Percentiles rank a stretch among this genome's conserved stretches.
phyloP scores from a whole-genome alignment of 306 rosid genomes.

The Crotalaria pallida region DNA sequence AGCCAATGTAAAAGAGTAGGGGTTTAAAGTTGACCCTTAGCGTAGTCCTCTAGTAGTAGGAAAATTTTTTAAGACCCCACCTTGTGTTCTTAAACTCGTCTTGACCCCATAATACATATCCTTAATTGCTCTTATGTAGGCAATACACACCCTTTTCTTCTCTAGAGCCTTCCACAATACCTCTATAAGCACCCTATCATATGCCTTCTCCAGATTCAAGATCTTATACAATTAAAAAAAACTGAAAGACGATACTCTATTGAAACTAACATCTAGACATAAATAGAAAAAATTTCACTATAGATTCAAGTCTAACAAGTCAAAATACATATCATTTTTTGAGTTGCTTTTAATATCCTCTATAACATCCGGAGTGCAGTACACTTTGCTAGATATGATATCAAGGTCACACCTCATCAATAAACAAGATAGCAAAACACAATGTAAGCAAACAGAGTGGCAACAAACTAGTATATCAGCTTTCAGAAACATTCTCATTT shows the following conservation, averaged over 20 bases:
- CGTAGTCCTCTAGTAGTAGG: no score
- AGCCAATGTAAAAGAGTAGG: no score
- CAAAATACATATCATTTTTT: not conserved
- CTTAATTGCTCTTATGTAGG: no score
- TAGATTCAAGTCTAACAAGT: not conserved
- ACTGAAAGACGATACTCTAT: not conserved
- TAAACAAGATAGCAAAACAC: not conserved
- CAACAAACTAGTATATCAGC: not conserved
- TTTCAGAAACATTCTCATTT: not conserved
- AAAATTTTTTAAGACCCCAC: no score
- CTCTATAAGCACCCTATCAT: no score
- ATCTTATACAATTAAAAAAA: not conserved
- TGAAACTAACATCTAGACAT: not conserved
- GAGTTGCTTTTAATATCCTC: not conserved
- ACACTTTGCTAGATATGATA: not conserved
- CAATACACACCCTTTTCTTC: no score
- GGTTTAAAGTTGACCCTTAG: no score
- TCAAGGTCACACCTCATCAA: not conserved
- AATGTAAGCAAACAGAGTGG: constrained; percentile 5
- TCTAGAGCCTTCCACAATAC: no score
- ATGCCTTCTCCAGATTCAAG: no score
- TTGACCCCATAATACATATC: no score
- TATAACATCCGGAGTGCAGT: not conserved
- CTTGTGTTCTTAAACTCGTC: no score
- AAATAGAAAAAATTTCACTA: not conserved